phyloP scores from a whole-genome alignment of 345 rosid species.

The Acer yangbiense region DNA sequence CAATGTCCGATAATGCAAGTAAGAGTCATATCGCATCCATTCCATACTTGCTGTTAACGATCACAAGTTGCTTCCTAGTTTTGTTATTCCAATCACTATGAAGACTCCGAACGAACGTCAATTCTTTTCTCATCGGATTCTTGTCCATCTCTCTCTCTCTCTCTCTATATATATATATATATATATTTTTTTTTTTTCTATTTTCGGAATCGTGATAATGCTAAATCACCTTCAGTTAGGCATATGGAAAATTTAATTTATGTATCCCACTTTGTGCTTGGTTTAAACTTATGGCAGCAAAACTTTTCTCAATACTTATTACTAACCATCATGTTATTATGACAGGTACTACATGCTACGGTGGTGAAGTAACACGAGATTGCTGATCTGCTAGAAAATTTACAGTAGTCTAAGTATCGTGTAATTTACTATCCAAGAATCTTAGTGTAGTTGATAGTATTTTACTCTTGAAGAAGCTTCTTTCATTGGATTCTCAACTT shows the following conservation, averaged over 20 bases:
- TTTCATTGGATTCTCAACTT: neutral
- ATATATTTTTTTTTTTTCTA: too few relatives aligned
- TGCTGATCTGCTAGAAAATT: constrained; percentile 53
- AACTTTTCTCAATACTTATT: neutral
- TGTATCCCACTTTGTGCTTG: constrained; percentile 38
- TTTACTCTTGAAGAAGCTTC: neutral
- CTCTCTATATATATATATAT: too few relatives aligned
- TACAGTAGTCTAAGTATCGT: constrained; percentile 56
- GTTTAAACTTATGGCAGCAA: neutral
- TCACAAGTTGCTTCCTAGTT: constrained; percentile 24
- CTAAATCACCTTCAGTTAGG: too few relatives aligned
- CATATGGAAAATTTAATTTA: too few relatives aligned
- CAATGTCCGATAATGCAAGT: constrained; percentile 19
- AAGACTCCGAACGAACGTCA: too few relatives aligned
- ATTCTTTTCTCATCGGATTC: neutral
- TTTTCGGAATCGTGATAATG: too few relatives aligned
- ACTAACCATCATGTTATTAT: constrained; percentile 12
- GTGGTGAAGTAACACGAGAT: constrained; percentile 83
- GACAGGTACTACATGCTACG: constrained; percentile 72
- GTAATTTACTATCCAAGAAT: constrained; percentile 48
- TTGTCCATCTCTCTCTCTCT: too few relatives aligned
- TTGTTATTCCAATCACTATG: constrained; percentile 9
- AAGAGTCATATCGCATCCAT: constrained; percentile 20
- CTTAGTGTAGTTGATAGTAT: neutral
- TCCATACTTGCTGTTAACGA: constrained; percentile 13